These are phyloP conservation scores for Backusella macrospora DNA, from an alignment of 192 early-diverging fungal species.

Conservation along the genomic window DNA sequence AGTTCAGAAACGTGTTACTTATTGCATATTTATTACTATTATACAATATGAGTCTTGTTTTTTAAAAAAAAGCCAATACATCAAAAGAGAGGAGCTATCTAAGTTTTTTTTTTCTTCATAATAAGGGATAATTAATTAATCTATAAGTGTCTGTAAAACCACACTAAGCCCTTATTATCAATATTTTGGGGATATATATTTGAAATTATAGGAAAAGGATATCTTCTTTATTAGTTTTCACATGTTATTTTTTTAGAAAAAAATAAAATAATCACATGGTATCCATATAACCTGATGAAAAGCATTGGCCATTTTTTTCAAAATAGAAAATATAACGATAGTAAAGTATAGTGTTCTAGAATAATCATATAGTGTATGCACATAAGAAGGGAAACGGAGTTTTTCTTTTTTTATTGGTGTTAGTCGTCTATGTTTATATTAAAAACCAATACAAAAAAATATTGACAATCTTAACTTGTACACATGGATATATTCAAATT, in stretches of 20 bases:
- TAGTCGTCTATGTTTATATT: background rate
- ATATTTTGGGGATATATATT: background rate
- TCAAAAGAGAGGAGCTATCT: background rate
- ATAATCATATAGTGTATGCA: background rate
- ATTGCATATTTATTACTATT: background rate
- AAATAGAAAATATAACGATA: background rate
- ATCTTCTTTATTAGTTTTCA: background rate
- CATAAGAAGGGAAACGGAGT: background rate
- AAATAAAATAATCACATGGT: slow-evolving; percentile 10
- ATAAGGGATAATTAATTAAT: background rate
- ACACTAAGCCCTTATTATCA: background rate
- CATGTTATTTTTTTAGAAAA: background rate
- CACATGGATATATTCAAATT: no score
- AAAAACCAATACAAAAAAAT: background rate
- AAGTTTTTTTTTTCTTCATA: background rate
- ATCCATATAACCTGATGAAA: background rate
- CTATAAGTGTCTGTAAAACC: background rate
- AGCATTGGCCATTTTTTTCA: background rate
- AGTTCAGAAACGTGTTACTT: background rate
- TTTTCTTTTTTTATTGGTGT: background rate
- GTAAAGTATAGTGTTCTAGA: background rate
- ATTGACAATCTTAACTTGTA: no score
- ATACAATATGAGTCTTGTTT: background rate
- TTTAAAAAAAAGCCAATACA: background rate
- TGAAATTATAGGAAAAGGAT: background rate